Evolutionary conservation across 2,329 filamentous ascomycete species (phyloP), one percentile per base, ranked within the genome.

Genomic region (Westerdykella aurantiaca): DNA sequence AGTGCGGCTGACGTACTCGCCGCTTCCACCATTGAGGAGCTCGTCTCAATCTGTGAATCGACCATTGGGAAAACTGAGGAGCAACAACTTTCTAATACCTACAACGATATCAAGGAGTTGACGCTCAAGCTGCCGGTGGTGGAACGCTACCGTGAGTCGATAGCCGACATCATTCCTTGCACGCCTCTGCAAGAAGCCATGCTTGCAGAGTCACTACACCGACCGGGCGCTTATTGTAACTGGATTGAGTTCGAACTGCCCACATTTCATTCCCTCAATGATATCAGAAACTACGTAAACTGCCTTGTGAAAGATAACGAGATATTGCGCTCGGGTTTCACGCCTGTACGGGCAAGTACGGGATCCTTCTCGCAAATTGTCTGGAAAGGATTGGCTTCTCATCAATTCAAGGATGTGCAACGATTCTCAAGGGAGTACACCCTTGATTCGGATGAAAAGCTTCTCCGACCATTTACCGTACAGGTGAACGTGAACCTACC

Each of bases 111-210:
- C n/a, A 42, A 42, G 34, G 41, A 43, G 13, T 13, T 39, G 12
- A 23, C 42, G 6, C 35, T 50, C 10, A 22, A 33, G 12, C 23
- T 45, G 23, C 42, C 46, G 12, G 55, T 56, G 21, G 33, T 64
- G 5, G n/a, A 42, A 31, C 31, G 23, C 5, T 45, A 41, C 41
- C 38, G 37, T 17, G 18, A 38, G 16, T 39, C 48, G 0, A 56
- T 64, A 31, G 47, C 41, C 6, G 66, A 69, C 21, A 63, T 80
- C 4, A 57, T 78, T 14, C 75, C 76, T 4, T 93, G 87, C 61
- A 90, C 83, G 4, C 76, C 82, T 12, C 72, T 93, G 9, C 90
- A 96, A 56, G 70, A 77, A 14, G 82, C 87, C 1, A 94, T 95
- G 88, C 73, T 95, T 13, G 74, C 79, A 0, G 88, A 95, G 67